Base-by-base conservation (phyloP, 768 basidiomycete species). In the Tulasnella sp. region DNA sequence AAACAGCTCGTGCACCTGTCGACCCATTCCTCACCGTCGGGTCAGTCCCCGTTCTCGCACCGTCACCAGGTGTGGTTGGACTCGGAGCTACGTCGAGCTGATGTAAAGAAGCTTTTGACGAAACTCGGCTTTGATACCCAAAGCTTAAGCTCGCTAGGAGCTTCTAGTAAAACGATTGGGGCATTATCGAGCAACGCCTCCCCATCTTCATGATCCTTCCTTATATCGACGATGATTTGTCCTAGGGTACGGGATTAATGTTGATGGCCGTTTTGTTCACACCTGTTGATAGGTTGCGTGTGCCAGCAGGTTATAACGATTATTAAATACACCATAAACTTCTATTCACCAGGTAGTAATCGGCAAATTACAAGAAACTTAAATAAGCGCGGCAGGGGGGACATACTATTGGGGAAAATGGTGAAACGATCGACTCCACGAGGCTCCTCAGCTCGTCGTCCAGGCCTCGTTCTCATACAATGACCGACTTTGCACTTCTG, bases 31-130 rank as follows among this genome's bases (percentile, higher is more conserved):
- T 44, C 44, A 44, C 11, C 11, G 44, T n/a, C 6, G 51, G 51
- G 10, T 51, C 51, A 51, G 23, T 29, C 26, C 5, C 61, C 26
- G 32, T 67, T 67, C 15, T 67, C 35, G 61, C 61, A 67, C 26
- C 61, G 61, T 35, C 61, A 67, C 26, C 61, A 67, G 32, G 73
- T 74, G 26, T 74, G 73, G 73, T 74, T 74, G 44, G 32, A 44
- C 9, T 74, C 73, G 32, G 73, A 74, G 51, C 29, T 74, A 23
- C 44, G 18, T 23, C 73, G 73, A 26, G 44, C 73, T 18, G 73
- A 44, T 74, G 73, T 74, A 9, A 44, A 55, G 46, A 48, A 42
- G 73, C 40, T 48, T n/a, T 48, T 74, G 73, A 23, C 46, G 61
- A 67, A 67, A 32, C 61, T 67, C 32, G 61, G 61, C 26, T 35